phyloP scores from a whole-genome alignment of 2,329 filamentous ascomycete genomes.

The Apiospora sp. region DNA sequence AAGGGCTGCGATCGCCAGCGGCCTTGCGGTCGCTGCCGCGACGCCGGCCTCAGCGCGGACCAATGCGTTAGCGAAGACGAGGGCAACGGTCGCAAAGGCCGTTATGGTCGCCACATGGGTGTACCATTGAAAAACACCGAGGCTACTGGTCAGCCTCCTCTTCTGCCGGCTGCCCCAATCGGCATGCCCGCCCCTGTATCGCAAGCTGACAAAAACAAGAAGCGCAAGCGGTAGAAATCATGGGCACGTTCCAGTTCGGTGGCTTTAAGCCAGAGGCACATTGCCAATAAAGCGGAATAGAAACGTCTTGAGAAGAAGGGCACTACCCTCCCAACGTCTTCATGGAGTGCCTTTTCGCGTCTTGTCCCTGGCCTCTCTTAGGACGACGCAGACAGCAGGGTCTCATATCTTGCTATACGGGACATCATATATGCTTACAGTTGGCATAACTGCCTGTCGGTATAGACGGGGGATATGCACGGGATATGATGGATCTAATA shows the following conservation, averaged over 20 bases:
- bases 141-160: conserved; percentile 44
- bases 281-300: background rate
- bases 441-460: background rate
- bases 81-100: conserved; percentile 94
- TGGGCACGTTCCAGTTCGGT: conserved; percentile 16
- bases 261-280: conserved; percentile 5
- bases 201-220: conserved; percentile 64
- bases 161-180: conserved; percentile 51
- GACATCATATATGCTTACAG: background rate
- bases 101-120: conserved; percentile 80
- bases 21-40: conserved; percentile 93
- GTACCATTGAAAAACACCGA: conserved; percentile 70
- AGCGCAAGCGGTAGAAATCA: conserved; percentile 63
- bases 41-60: conserved; percentile 91
- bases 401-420: conserved; percentile 13
- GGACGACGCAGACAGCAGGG: background rate
- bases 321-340: background rate
- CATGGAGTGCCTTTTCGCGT: background rate
- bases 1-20: conserved; percentile 98
- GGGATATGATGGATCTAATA: conserved; percentile 16
- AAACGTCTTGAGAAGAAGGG: conserved; percentile 14
- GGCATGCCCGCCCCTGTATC: conserved; percentile 41
- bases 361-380: background rate
- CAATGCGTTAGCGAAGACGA: conserved; percentile 98
- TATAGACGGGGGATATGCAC: background rate